phyloP scores from a whole-genome alignment of 2,329 filamentous ascomycete species.

The Aspergillus luchuensis region DNA sequence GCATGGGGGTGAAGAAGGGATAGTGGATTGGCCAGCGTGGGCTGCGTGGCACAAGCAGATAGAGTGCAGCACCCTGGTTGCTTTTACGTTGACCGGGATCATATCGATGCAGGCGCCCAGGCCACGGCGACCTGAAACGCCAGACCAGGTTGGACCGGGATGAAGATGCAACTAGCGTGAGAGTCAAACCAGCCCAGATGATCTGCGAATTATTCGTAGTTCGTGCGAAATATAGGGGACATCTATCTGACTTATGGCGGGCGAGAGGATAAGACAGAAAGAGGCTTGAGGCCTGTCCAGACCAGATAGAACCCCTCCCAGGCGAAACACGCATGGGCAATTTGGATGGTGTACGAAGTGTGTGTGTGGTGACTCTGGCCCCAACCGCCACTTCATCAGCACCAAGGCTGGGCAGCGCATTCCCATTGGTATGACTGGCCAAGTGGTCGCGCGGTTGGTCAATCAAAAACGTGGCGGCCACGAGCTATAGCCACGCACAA shows the following conservation, averaged over 20 bases:
- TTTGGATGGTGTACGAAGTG: background rate
- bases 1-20: background rate
- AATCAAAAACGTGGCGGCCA: constrained; percentile 39
- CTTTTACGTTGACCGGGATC: constrained; percentile 6
- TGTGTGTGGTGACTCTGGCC: constrained; percentile 4
- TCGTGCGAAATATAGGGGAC: background rate
- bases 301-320: background rate
- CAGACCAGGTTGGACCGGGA: constrained; percentile 3
- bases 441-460: constrained; percentile 14
- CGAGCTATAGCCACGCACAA: constrained; percentile 26
- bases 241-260: background rate
- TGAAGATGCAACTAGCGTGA: constrained; percentile 3
- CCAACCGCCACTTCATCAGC: constrained; percentile 5
- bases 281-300: background rate
- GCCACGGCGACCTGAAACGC: constrained; percentile 7
- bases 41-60: background rate
- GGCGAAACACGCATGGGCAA: background rate
- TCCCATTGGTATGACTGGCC: background rate
- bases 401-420: background rate
- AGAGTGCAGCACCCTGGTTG: background rate
- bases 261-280: background rate
- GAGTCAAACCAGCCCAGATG: constrained; percentile 7
- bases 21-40: background rate
- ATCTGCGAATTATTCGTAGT: constrained; percentile 5
- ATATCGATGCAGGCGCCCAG: background rate